These are phyloP conservation scores for Euptelea pleiosperma DNA, from an alignment of 164 flowering plant species.

Conservation along the genomic window DNA sequence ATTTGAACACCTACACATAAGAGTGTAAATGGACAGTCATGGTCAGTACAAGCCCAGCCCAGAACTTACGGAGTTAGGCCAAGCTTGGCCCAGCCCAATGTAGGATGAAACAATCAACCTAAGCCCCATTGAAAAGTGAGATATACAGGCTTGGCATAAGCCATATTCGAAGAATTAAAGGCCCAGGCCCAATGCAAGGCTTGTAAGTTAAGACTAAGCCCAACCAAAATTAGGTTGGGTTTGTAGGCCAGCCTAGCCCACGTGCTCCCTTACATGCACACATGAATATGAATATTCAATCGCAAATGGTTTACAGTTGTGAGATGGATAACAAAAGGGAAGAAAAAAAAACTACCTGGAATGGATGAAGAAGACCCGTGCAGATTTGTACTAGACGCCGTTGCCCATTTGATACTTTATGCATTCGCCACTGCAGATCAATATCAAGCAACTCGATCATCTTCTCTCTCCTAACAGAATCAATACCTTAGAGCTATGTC, in stretches of 20 bases:
- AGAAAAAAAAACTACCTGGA: constrained; percentile 63
- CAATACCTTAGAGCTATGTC: too few species aligned
- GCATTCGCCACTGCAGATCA: constrained; percentile 96
- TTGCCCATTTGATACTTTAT: constrained; percentile 99
- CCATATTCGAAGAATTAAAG: too few species aligned
- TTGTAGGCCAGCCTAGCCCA: not conserved
- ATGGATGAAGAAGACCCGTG: constrained; percentile 96
- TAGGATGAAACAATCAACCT: too few species aligned
- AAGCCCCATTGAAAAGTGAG: too few species aligned
- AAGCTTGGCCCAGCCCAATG: too few species aligned
- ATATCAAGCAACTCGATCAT: constrained; percentile 92
- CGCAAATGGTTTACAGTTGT: not conserved
- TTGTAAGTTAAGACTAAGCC: too few species aligned
- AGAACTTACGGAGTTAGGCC: too few species aligned
- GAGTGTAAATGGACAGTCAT: too few species aligned
- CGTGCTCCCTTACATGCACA: not conserved
- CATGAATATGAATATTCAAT: not conserved
- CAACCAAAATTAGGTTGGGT: not conserved
- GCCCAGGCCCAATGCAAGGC: too few species aligned
- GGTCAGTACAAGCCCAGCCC: too few species aligned
- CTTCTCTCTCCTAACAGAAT: constrained; percentile 83
- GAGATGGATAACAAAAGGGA: not conserved
- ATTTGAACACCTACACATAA: too few species aligned
- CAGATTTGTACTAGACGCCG: constrained; percentile 94
- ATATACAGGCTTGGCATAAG: too few species aligned